Base-by-base conservation (phyloP, 2,329 filamentous ascomycete species). In the Aspergillus aculeatinus region DNA sequence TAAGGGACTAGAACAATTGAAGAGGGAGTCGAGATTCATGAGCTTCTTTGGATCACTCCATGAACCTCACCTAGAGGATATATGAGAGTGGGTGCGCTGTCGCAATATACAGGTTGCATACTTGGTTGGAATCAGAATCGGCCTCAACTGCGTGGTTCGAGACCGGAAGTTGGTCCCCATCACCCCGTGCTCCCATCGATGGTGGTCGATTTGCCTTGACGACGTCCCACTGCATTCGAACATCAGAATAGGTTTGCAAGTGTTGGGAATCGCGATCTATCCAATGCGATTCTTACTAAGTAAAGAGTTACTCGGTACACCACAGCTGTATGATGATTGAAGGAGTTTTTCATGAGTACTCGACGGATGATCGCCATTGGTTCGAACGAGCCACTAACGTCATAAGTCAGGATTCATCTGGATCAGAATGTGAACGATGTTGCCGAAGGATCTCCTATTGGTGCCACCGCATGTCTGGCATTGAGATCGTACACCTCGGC, bases 161-260 rank as follows among this genome's bases (percentile, higher is more conserved):
- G 60, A 49, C 52, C 56, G 58, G 48, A 27, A 63, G 57, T 58
- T 51, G 53, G 42, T 35, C 55, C 47, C 48, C 58, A 58, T 55
- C 19, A 51, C 48, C 52, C 51, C n/a, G n/a, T n/a, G n/a, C n/a
- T 35, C 35, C 56, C 48, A 61, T 50, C 19, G 23, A 29, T 42
- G 21, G n/a, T 3, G 53, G 19, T 54, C 27, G 21, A 51, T 19
- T 56, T 54, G 35, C 27, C 27, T 50, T 23, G 48, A 10, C 44
- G n/a, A 47, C 39, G 39, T 47, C 33, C 33, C 35, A 51, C 33
- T 31, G 47, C 21, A 21, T n/a, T 44, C 49, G 3, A 27, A n/a
- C 25, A 19, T n/a, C 27, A 29, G 7, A 5, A 35, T 33, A 49
- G 5, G 23, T 48, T 51, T 58, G 53, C 60, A 48, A 23, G n/a